Base-by-base conservation (phyloP, 768 basidiomycete genomes). In the Psilocybe tampanensis region DNA sequence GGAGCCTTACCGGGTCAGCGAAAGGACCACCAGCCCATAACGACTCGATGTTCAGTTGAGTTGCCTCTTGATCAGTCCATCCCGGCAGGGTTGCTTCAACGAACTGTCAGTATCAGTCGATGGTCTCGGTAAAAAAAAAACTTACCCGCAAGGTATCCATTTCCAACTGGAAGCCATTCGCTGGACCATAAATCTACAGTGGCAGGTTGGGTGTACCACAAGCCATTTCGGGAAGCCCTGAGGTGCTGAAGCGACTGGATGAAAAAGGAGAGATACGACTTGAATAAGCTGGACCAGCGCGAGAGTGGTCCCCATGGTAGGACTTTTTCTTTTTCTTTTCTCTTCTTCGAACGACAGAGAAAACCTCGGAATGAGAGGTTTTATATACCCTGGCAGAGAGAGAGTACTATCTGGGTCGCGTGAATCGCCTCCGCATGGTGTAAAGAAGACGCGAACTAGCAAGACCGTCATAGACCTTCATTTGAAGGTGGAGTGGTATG, bases 21-120 rank as follows among this genome's bases (percentile, higher is more conserved):
- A 88, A 88, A 8, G 88, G 86, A 3, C 89, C 89, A 18, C 89
- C 89, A 18, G 84, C 79, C 89, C 90, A 91, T 9, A 92, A 72
- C 15, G 86, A 85, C 64, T 92, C 89, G 44, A 92, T 86, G 65
- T 92, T 91, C 23, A 92, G 72, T 59, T 87, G 86, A 11, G 79
- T 84, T 15, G 73, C 72, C 68, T 91, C 89, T 39, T 82, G 79
- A 2, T 67, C 63, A 1, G 84, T 82, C 4, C 84, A 86, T 1
- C 89, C 89, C 8, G 81, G 81, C 18, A 85, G 69, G 80, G 85
- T 89, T 8, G 87, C 89, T 89, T 52, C 9, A 49, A 47, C 41
- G 12, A 29, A 8, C 12, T 47, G 11, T 23, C 22, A 12, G 12
- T 44, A 44, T 21, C 18, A 22, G 4, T 15, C 7, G 1, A 39